Percentiles rank a stretch among this genome's conserved stretches.
Conservation (phyloP, 2,329 filamentous ascomycete genomes). For the Talaromyces sp. region DNA sequence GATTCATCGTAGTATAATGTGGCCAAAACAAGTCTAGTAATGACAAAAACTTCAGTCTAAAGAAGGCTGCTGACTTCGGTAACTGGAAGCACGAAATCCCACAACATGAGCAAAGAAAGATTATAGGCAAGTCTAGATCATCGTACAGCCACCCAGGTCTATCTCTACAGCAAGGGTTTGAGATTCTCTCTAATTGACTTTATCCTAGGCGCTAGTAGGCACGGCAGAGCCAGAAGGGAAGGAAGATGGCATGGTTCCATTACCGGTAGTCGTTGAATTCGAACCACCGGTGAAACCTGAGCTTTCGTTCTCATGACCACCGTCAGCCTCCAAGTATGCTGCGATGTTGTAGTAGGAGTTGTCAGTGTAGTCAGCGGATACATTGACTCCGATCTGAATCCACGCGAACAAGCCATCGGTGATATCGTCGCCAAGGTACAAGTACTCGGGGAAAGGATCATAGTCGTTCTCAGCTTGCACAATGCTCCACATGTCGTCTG, state of each 20-base stretch:
- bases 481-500: conserved; percentile 42
- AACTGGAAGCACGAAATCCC: background rate
- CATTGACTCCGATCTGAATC: conserved; percentile 49
- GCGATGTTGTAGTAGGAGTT: conserved; percentile 24
- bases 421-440: conserved; percentile 50
- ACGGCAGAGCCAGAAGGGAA: background rate
- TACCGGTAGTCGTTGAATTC: background rate
- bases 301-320: conserved; percentile 21
- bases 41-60: too few relatives aligned
- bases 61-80: too few relatives aligned
- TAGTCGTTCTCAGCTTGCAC: conserved; percentile 43
- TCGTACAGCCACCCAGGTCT: background rate
- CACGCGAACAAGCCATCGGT: conserved; percentile 48
- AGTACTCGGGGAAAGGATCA: conserved; percentile 54
- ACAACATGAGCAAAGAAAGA: background rate
- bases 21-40: too few relatives aligned
- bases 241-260: background rate
- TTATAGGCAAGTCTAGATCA: too few relatives aligned
- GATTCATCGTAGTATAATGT: too few relatives aligned
- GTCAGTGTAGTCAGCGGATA: conserved; percentile 31
- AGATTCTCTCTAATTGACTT: background rate
- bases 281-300: background rate
- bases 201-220: background rate
- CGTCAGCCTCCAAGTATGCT: conserved; percentile 24
- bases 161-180: background rate